These are phyloP conservation scores for Mycena floridula DNA, from an alignment of 768 basidiomycete genomes.

Conservation along the genomic window DNA sequence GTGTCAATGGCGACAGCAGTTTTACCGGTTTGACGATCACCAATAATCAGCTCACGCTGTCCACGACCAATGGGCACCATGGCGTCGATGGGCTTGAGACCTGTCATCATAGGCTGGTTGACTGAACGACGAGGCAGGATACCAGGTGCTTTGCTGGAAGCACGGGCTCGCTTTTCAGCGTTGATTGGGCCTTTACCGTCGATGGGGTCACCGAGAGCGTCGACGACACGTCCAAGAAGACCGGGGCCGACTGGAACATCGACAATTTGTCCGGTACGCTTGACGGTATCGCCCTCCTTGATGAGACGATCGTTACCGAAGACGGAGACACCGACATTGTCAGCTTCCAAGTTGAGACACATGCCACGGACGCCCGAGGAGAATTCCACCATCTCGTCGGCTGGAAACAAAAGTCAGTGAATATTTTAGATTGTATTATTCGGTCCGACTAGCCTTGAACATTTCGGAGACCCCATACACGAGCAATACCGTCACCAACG, in stretches of 20 bases:
- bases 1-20: constrained; percentile 99
- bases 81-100: constrained; percentile 99
- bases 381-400: constrained; percentile 99
- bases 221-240: constrained; percentile 98
- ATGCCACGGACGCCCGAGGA: constrained; percentile 99
- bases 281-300: constrained; percentile 99
- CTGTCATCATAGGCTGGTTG: constrained; percentile 99
- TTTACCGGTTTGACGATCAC: constrained; percentile 99
- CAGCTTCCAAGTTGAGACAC: constrained; percentile 99
- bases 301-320: constrained; percentile 98
- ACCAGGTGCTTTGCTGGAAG: constrained; percentile 98
- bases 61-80: constrained; percentile 99
- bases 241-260: constrained; percentile 98
- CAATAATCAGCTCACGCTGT: constrained; percentile 99
- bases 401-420: constrained; percentile 31
- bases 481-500: constrained; percentile 99
- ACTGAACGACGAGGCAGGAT: constrained; percentile 99
- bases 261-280: constrained; percentile 99
- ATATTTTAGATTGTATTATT: too few relatives aligned
- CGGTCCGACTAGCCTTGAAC: constrained; percentile 72
- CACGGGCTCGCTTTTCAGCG: constrained; percentile 90
- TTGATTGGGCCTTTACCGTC: constrained; percentile 99
- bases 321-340: constrained; percentile 99
- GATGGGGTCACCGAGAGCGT: constrained; percentile 99
- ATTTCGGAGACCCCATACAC: constrained; percentile 98